A percentile compares a stretch with the other conserved stretches of the same genome.
phyloP scores from a whole-genome alignment of 768 basidiomycete species.

The Calocybe gangraenosa region DNA sequence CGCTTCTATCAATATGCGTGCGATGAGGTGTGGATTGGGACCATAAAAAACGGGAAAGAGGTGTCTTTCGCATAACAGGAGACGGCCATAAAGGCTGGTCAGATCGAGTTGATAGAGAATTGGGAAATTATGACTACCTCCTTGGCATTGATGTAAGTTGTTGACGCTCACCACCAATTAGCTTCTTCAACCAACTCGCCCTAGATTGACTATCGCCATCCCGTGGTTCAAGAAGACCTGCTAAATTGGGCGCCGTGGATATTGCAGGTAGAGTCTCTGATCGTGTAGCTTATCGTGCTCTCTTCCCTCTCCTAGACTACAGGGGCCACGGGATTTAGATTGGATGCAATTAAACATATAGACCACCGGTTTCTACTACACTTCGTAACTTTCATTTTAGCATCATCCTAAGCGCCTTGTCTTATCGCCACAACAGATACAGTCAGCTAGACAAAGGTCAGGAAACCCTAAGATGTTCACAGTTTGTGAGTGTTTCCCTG shows the following conservation, averaged over 20 bases:
- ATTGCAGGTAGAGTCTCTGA: constrained; percentile 33
- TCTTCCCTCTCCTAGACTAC: constrained; percentile 45
- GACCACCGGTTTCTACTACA: constrained; percentile 64
- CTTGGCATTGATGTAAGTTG: constrained; percentile 65
- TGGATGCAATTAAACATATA: constrained; percentile 92
- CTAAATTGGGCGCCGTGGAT: constrained; percentile 79
- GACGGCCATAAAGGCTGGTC: constrained; percentile 79
- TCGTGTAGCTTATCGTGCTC: constrained; percentile 2
- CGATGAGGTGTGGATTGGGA: constrained; percentile 80
- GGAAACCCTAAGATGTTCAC: constrained; percentile 53
- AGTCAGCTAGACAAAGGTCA: constrained; percentile 40
- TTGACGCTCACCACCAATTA: background rate
- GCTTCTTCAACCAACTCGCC: constrained; percentile 2
- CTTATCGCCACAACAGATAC: constrained; percentile 36
- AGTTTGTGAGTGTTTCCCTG: constrained; percentile 32
- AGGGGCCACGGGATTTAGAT: constrained; percentile 68
- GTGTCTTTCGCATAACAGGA: constrained; percentile 70
- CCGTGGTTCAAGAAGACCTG: constrained; percentile 72
- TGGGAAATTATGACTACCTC: constrained; percentile 86
- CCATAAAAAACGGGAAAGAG: constrained; percentile 53
- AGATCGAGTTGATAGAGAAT: constrained; percentile 68
- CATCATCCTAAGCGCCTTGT: background rate
- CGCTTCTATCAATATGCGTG: background rate
- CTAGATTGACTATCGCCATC: constrained; percentile 82
- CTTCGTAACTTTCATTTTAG: constrained; percentile 47